phyloP scores from a whole-genome alignment of 257 asterid species.

The Solanum chiquidenum region DNA sequence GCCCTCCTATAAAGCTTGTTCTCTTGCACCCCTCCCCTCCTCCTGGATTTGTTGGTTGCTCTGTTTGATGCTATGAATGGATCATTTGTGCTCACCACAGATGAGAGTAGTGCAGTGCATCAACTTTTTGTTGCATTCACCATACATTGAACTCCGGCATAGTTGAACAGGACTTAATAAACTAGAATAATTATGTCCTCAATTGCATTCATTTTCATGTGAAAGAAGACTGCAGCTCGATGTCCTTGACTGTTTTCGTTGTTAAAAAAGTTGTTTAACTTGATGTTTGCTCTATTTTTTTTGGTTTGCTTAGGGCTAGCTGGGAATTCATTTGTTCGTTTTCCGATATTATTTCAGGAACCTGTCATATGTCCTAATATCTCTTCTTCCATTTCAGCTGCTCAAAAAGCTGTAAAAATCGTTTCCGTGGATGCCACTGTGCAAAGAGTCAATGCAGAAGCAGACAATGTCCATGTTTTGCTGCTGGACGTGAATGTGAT shows the following conservation, averaged over 20 bases:
- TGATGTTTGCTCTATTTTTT: background rate
- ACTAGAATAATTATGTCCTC: background rate
- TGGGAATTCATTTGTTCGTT: background rate
- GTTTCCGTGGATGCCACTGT: constrained; percentile 97
- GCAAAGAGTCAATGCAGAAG: constrained; percentile 99
- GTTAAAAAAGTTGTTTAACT: background rate
- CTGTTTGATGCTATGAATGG: background rate
- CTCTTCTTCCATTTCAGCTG: constrained; percentile 45
- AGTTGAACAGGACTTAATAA: background rate
- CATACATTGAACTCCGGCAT: background rate
- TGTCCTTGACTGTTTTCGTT: background rate
- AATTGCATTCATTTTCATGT: background rate
- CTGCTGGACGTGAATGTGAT: constrained; percentile 98
- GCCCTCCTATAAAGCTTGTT: background rate
- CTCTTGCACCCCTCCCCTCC: background rate
- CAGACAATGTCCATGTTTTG: constrained; percentile 98
- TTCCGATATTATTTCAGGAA: background rate
- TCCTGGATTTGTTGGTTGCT: background rate
- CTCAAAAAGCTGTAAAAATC: constrained; percentile 86
- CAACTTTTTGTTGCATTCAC: background rate
- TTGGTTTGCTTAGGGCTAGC: background rate
- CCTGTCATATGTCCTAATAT: background rate
- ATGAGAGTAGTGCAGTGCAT: background rate
- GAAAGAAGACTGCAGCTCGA: background rate
- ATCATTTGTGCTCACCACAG: background rate